Base-by-base conservation (phyloP, 2,329 filamentous ascomycete genomes). In the Clonostachys chloroleuca region DNA sequence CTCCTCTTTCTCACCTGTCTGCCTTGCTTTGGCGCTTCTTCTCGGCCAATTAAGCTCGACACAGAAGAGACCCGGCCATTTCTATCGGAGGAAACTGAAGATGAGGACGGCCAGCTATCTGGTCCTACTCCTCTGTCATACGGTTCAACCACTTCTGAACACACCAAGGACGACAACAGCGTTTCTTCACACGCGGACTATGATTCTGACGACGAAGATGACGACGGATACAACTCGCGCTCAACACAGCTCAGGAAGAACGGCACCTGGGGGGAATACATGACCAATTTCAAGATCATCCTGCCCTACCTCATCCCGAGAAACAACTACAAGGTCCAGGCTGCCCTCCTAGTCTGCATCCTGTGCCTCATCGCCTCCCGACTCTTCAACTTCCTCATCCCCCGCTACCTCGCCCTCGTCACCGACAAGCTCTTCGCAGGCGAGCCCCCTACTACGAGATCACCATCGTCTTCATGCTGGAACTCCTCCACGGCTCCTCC, bases 241-340 rank as follows among this genome's bases (percentile, higher is more conserved):
- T 55, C 54, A 17, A 54, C 60, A 45, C 52, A 52, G 4, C 53
- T 66, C 35, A 48, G 57, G 12, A 51, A 62, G 6, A 53, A 53
- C 1, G 63, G 63, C 1, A 60, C 62, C 9, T 65, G 62, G 62
- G 46, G 51, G 43, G 59, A 53, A 9, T 65, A 65, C 18, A 47
- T 65, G 30, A 50, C 55, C 10, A 60, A 62, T 17, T 64, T 64
- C 18, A 50, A 52, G 14, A 54, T 64, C 17, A 64, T 65, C 12
- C 14, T 61, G 0, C 64, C 64, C 1, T 59, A 58, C 40, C 44
- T 67, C 34, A 51, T 64, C 5, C 63, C 65, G 1, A 54, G 51
- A 8, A 58, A 58, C 6, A 57, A 67, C 10, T 52, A 51, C 8
- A 59, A 59, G 47, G 57, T 67, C 1, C 64, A 67, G 24, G 34